Evolutionary conservation across 2,329 filamentous ascomycete species (phyloP).

Genomic region (Trichothecium sympodiale): DNA sequence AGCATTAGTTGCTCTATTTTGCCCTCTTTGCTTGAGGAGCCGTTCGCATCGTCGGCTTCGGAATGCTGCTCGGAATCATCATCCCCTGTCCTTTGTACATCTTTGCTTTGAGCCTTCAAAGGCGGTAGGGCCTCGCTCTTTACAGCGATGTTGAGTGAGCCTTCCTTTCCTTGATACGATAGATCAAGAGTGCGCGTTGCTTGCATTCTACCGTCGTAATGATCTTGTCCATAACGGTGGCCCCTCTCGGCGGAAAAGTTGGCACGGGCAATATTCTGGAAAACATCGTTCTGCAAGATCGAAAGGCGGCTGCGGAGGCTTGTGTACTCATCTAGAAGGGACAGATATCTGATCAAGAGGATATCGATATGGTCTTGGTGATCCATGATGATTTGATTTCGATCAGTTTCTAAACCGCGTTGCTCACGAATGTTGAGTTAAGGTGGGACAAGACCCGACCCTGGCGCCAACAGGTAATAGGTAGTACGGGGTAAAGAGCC

Average conservation of each 20-base stretch:
- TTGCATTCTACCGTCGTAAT: constrained; percentile 65
- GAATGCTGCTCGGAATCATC: constrained; percentile 8
- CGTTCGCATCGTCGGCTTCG: background rate
- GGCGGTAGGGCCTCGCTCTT: background rate
- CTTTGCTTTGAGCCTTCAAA: background rate
- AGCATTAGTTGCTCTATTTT: constrained; percentile 3
- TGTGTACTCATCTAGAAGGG: constrained; percentile 56
- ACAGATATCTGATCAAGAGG: constrained; percentile 55
- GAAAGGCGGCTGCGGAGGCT: constrained; percentile 43
- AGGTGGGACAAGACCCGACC: no score
- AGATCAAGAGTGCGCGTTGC: constrained; percentile 35
- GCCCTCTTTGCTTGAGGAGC: constrained; percentile 4
- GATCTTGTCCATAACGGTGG: constrained; percentile 54
- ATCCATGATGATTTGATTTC: constrained; percentile 4
- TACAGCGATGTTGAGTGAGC: background rate
- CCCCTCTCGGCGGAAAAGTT: constrained; percentile 60
- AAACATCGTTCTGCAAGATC: constrained; percentile 42
- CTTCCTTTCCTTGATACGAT: background rate
- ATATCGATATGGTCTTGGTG: constrained; percentile 40
- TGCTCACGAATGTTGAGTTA: no score
- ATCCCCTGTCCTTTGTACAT: constrained; percentile 4
- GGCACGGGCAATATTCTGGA: constrained; percentile 56
- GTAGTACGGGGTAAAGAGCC: no score
- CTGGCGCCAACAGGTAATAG: no score
- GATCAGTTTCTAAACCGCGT: no score